Base-by-base conservation (phyloP, 345 rosid species). In the Moricandia arvensis region DNA sequence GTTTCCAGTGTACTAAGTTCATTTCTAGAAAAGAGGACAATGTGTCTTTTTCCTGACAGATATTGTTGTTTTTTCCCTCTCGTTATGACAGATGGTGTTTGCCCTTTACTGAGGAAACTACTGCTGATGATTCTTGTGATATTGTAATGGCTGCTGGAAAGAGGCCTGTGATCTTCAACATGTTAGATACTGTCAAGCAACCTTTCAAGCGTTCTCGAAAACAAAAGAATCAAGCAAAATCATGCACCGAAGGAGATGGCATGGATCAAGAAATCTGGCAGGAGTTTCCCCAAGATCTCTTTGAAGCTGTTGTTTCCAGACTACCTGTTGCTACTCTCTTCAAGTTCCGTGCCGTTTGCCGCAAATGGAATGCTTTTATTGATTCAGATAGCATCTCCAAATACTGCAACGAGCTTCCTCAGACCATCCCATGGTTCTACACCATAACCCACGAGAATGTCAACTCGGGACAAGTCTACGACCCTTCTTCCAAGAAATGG, bases 261-360 rank as follows among this genome's bases (percentile, higher is more conserved):
- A 87, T 95, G 97, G 96, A 87, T 27, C 86, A 81, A 81, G 81
- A 89, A 54, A 86, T 95, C 59, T 95, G 99, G 99, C 88, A 86
- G 83, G 94, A 89, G 31, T 95, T 95, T 78, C 99, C 99, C 0
- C 94, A 87, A 78, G 99, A 95, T 81, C 99, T 95, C 69, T 89
- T 86, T 7, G 97, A 95, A 81, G 91, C 88, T 64, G 88, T 95
- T 75, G 83, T 95, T 80, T 93, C 97, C n/a, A 92, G 99, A 63
- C 91, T 95, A 73, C 99, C 99, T 3, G 66, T 90, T 18, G 84
- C 91, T 13, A 82, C 93, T 1, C 83, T 95, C 81, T 95, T 92
- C 76, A 93, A 91, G 78, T 90, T 90, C 74, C 97, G 99, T 18
- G 72, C 91, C 1, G 99, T 95, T 66, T 95, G 99, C 72, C 85